phyloP scores from a whole-genome alignment of 1,284 basidiomycete genomes.

The Mixia osmundae region DNA sequence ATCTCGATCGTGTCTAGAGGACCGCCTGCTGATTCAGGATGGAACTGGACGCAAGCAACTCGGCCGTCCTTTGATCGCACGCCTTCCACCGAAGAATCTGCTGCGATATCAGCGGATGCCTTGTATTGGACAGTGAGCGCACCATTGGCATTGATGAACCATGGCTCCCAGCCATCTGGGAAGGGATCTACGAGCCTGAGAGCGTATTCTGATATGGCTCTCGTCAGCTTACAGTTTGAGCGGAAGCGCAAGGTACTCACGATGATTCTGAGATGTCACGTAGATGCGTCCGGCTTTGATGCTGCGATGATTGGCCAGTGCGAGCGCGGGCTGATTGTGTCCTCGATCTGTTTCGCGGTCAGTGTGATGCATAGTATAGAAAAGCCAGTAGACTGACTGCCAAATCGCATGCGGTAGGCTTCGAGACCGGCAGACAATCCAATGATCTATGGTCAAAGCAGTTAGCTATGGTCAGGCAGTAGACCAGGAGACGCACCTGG shows the following conservation, averaged over 20 bases:
- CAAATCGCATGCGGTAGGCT: conserved; percentile 91
- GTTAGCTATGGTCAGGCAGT: too few species aligned
- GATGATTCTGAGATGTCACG: conserved; percentile 48
- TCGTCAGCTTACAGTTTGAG: background rate
- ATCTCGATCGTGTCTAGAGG: conserved; percentile 83
- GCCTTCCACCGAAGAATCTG: too few species aligned
- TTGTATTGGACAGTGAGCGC: too few species aligned
- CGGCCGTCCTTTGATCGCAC: too few species aligned
- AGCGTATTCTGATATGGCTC: conserved; percentile 54
- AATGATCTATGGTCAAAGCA: too few species aligned
- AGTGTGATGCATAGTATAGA: too few species aligned
- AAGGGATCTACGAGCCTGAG: conserved; percentile 72
- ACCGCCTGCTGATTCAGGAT: conserved; percentile 61
- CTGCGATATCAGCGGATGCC: too few species aligned
- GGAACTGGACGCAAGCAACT: too few species aligned
- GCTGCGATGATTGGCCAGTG: conserved; percentile 65
- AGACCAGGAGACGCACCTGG: too few species aligned
- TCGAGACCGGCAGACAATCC: conserved; percentile 91
- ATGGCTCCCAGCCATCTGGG: conserved; percentile 76
- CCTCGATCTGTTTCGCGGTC: too few species aligned
- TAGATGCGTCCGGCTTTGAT: conserved; percentile 91
- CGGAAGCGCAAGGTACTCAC: conserved; percentile 27
- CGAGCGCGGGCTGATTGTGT: conserved; percentile 97
- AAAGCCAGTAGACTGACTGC: too few species aligned
- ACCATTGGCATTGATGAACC: conserved; percentile 12